These are phyloP conservation scores for Panicum hallii DNA, from an alignment of 202 grass and related monocot genomes.

Conservation along the genomic window DNA sequence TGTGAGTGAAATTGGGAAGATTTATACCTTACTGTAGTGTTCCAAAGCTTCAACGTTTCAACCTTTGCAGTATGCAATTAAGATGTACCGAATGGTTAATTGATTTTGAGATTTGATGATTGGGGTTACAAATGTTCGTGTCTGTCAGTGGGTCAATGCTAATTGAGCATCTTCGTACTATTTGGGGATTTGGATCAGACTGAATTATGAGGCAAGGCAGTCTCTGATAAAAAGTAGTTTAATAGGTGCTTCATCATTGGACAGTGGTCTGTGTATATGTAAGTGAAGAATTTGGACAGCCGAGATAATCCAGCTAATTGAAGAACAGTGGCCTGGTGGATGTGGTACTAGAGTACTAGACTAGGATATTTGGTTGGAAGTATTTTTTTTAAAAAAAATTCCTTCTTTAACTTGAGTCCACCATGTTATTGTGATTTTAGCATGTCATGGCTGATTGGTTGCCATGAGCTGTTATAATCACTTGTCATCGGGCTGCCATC, in stretches of 20 bases:
- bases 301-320: neutral
- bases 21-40: neutral
- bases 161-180: neutral
- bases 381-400: neutral
- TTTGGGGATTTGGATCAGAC: neutral
- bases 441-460: neutral
- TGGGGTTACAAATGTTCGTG: neutral
- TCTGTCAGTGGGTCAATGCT: neutral
- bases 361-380: neutral
- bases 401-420: neutral
- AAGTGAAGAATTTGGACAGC: neutral
- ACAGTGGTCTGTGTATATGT: neutral
- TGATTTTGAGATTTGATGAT: neutral
- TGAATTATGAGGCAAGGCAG: neutral
- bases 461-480: neutral
- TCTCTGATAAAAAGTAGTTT: neutral
- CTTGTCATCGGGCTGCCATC: neutral
- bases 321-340: neutral
- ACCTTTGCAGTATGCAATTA: neutral
- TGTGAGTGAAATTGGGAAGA: neutral
- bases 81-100: slow-evolving; percentile 32
- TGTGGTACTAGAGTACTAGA: neutral
- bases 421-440: neutral
- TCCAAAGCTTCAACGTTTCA: neutral
- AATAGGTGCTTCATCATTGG: neutral